Percentiles rank a stretch among this genome's conserved stretches.
Evolutionary conservation across 2,329 filamentous ascomycete species (phyloP).

Genomic region (Claviceps pusilla): DNA sequence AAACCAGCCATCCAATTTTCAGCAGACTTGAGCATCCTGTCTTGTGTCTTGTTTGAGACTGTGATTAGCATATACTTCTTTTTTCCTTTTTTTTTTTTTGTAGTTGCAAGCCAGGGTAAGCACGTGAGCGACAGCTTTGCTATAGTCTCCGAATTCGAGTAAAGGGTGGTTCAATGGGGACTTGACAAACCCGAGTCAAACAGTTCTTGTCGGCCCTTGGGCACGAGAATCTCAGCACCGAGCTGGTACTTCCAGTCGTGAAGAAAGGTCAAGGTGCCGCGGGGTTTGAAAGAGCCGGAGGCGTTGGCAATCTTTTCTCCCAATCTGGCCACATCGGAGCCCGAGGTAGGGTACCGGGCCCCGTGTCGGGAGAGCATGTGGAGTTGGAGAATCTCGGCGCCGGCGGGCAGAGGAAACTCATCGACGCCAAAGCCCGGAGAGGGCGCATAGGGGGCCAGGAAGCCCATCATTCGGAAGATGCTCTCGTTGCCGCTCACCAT

Average conservation of each 20-base stretch:
- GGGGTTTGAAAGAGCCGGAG: slow-evolving; percentile 37
- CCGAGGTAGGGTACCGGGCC: slow-evolving; percentile 53
- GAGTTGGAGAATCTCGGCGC: slow-evolving; percentile 54
- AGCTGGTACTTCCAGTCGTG: slow-evolving; percentile 55
- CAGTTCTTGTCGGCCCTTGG: slow-evolving; percentile 56
- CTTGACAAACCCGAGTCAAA: slow-evolving; percentile 40
- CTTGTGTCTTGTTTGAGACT: slow-evolving; percentile 38
- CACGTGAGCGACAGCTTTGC: not conserved
- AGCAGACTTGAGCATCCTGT: slow-evolving; percentile 62
- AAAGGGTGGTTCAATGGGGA: not conserved
- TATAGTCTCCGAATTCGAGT: not conserved
- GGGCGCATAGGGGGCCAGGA: slow-evolving; percentile 52
- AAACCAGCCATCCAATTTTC: slow-evolving; percentile 70
- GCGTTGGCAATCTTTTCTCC: slow-evolving; percentile 43
- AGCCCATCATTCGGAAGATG: slow-evolving; percentile 57
- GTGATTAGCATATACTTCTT: slow-evolving; percentile 5
- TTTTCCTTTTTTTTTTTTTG: no score
- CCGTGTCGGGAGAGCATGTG: slow-evolving; percentile 62
- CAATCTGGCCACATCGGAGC: slow-evolving; percentile 38
- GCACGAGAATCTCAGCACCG: slow-evolving; percentile 56
- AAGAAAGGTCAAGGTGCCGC: slow-evolving; percentile 48
- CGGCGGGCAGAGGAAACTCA: slow-evolving; percentile 52
- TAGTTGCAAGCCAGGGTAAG: not conserved
- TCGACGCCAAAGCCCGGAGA: slow-evolving; percentile 60
- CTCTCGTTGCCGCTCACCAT: slow-evolving; percentile 40